Evolutionary conservation across 2,329 filamentous ascomycete genomes (phyloP).

Genomic region (Pseudogymnoascus sp.): DNA sequence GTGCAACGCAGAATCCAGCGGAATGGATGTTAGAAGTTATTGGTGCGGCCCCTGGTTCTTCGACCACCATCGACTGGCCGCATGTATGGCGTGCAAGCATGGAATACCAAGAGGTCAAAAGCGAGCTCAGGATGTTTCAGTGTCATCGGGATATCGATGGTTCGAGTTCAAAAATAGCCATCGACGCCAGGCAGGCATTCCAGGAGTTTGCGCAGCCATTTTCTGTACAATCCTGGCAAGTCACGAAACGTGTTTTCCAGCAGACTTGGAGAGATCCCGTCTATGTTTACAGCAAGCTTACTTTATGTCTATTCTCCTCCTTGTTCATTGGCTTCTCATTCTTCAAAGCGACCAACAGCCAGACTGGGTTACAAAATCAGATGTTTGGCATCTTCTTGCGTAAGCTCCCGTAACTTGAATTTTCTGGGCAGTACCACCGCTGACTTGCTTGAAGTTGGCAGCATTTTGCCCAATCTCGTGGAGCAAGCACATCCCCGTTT

Average conservation of each 20-base stretch:
- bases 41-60: conserved; percentile 52
- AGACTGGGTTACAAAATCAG: conserved; percentile 58
- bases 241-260: conserved; percentile 58
- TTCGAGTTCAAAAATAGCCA: conserved; percentile 20
- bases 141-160: conserved; percentile 29
- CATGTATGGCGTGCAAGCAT: conserved; percentile 48
- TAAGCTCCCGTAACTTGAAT: background rate
- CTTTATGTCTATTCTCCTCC: conserved; percentile 38
- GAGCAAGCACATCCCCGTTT: conserved; percentile 55
- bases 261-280: conserved; percentile 68
- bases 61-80: conserved; percentile 51
- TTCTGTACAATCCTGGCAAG: conserved; percentile 50
- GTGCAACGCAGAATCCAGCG: conserved; percentile 50
- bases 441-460: conserved; percentile 40
- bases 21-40: conserved; percentile 66
- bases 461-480: background rate
- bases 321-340: background rate
- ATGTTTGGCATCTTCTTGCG: conserved; percentile 70
- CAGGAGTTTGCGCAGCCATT: conserved; percentile 72
- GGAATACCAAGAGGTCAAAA: conserved; percentile 31
- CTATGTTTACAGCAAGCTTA: conserved; percentile 64
- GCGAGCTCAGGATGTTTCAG: conserved; percentile 48
- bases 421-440: background rate
- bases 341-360: conserved; percentile 27
- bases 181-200: background rate